A percentile compares a stretch with the other conserved stretches of the same genome.
These are phyloP conservation scores for Dunaliella primolecta DNA, from an alignment of 139 green algal species.

Conservation along the genomic window DNA sequence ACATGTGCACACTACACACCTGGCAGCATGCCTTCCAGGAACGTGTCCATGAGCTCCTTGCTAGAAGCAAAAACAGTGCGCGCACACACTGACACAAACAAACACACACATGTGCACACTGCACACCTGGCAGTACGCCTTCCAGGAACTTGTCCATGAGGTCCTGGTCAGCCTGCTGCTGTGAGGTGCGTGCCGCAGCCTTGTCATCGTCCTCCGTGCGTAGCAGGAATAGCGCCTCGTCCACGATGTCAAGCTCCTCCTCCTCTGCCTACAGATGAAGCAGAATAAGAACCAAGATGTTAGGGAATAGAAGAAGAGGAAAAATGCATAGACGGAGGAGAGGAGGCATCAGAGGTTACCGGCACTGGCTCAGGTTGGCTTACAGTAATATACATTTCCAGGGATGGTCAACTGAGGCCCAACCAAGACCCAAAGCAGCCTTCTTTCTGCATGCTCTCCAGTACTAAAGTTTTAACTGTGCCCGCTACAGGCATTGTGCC, in stretches of 20 bases:
- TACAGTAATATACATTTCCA: too few species aligned
- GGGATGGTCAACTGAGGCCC: too few species aligned
- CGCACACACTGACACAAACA: too few species aligned
- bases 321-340: not conserved
- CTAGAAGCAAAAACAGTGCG: too few species aligned
- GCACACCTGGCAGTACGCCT: conserved; percentile 30
- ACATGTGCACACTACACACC: too few species aligned
- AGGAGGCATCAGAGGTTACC: not conserved
- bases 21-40: conserved; percentile 37
- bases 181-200: not conserved
- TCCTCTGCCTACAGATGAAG: conserved; percentile 20
- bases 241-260: conserved; percentile 32
- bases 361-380: too few species aligned
- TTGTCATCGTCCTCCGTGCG: conserved; percentile 16
- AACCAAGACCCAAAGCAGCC: too few species aligned
- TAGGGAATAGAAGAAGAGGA: not conserved
- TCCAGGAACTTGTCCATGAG: conserved; percentile 32
- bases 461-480: too few species aligned
- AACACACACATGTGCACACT: too few species aligned
- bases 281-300: not conserved
- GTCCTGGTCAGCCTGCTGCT: conserved; percentile 4
- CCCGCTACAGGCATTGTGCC: too few species aligned
- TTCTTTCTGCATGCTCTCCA: too few species aligned
- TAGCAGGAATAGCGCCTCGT: conserved; percentile 28
- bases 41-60: conserved; percentile 14